Percentiles rank a stretch among this genome's conserved stretches.
Conservation (phyloP, 2,329 filamentous ascomycete species). For the Ceratocystis cubensis region DNA sequence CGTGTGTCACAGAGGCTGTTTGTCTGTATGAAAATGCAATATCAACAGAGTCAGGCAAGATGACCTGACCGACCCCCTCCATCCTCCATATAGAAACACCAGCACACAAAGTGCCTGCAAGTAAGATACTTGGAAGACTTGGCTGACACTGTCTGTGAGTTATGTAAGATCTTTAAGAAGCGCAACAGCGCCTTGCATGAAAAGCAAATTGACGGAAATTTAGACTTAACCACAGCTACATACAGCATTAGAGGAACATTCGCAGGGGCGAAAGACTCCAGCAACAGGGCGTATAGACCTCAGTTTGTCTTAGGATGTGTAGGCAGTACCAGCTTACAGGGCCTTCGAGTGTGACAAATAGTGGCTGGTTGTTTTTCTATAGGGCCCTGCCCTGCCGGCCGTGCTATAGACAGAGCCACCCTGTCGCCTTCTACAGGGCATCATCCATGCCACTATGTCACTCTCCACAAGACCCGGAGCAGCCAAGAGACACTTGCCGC, state of each 20-base stretch:
- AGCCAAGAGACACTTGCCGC: background rate
- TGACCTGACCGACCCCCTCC: too few species aligned
- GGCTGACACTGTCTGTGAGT: constrained; percentile 2
- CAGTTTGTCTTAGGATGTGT: background rate
- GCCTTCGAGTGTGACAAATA: too few species aligned
- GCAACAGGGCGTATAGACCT: too few species aligned
- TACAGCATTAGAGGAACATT: too few species aligned
- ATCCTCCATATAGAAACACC: background rate
- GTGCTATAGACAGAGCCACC: background rate
- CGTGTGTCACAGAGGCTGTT: too few species aligned
- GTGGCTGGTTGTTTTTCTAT: background rate
- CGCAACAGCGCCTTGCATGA: constrained; percentile 7
- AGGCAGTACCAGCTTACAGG: background rate
- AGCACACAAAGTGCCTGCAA: background rate
- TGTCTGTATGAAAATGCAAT: too few species aligned
- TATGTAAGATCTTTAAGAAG: constrained; percentile 6
- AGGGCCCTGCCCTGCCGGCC: background rate
- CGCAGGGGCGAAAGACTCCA: too few species aligned
- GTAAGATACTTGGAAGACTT: constrained; percentile 9
- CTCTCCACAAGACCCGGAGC: background rate
- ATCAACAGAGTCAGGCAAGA: too few species aligned
- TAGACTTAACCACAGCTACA: background rate
- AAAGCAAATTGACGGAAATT: constrained; percentile 1
- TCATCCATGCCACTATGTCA: background rate
- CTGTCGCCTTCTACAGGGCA: background rate